Evolutionary conservation across 768 basidiomycete genomes (phyloP).

Genomic region (Boletus pseudopeckii): DNA sequence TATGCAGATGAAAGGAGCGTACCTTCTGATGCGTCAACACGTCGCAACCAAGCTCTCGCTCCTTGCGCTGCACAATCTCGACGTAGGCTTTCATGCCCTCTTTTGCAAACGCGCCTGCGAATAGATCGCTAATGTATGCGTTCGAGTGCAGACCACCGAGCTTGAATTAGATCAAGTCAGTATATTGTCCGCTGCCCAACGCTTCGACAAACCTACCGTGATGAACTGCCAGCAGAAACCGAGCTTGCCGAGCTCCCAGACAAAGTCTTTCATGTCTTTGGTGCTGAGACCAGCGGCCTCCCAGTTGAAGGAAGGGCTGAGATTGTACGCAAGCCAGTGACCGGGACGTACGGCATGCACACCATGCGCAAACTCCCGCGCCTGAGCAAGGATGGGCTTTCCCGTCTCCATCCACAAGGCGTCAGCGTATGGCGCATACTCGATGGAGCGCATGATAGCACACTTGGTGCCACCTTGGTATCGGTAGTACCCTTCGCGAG

Average conservation of each 20-base stretch:
- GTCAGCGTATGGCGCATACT: conserved; percentile 93
- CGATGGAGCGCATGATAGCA: conserved; percentile 86
- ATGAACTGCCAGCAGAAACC: conserved; percentile 99
- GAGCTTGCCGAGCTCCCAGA: conserved; percentile 92
- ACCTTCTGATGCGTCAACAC: conserved; percentile 98
- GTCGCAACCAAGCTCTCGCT: conserved; percentile 91
- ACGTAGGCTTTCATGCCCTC: conserved; percentile 99
- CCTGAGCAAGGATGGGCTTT: conserved; percentile 88
- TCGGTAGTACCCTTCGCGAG: conserved; percentile 94
- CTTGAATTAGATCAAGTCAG: conserved; percentile 37
- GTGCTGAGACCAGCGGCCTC: conserved; percentile 87
- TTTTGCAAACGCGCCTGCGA: conserved; percentile 82
- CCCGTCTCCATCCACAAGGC: conserved; percentile 97
- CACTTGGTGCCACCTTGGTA: conserved; percentile 97
- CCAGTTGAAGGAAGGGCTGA: conserved; percentile 94
- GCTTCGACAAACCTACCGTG: conserved; percentile 56
- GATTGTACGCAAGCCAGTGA: conserved; percentile 96
- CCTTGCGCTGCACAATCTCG: conserved; percentile 87
- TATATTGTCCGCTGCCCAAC: neutral
- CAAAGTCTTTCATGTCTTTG: conserved; percentile 80
- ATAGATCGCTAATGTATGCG: conserved; percentile 92
- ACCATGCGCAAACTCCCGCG: conserved; percentile 86
- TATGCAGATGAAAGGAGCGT: conserved; percentile 16
- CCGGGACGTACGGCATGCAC: conserved; percentile 79
- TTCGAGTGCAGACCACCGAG: conserved; percentile 97